phyloP scores from a whole-genome alignment of 139 green algal species.

The Tetraselmis chui region DNA sequence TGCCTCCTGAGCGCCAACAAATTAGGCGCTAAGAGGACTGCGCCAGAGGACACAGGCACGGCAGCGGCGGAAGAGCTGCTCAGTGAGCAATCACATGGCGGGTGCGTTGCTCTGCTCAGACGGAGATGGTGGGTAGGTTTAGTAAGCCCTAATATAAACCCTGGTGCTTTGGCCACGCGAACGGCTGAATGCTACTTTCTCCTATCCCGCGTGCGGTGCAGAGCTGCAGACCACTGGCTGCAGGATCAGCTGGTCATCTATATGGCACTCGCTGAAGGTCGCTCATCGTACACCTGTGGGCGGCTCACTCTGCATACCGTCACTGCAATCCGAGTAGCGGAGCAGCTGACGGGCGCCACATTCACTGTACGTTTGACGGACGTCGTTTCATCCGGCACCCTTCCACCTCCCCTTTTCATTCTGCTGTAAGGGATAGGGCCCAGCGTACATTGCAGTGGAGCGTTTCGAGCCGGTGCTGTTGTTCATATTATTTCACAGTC shows the following conservation, averaged over 20 bases:
- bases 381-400: no score
- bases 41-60: not conserved
- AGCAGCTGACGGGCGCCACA: slow-evolving; percentile 34
- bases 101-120: no score
- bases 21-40: not conserved
- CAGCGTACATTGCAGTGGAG: no score
- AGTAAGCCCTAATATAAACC: no score
- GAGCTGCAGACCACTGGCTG: slow-evolving; percentile 21
- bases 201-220: no score
- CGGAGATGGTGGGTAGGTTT: no score
- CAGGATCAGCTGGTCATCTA: slow-evolving; percentile 82
- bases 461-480: no score
- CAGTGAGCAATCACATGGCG: not conserved
- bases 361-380: no score
- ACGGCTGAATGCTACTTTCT: not conserved
- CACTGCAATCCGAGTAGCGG: slow-evolving; percentile 65
- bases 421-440: no score
- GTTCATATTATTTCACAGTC: no score
- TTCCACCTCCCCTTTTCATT: no score
- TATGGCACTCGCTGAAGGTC: slow-evolving; percentile 67
- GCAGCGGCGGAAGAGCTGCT: not conserved
- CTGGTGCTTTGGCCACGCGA: no score
- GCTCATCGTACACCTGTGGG: slow-evolving; percentile 39
- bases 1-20: not conserved
- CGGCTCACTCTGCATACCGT: slow-evolving; percentile 71